These are phyloP conservation scores for Arthrobotrys conoides DNA, from an alignment of 2,329 filamentous ascomycete genomes.

Conservation along the genomic window DNA sequence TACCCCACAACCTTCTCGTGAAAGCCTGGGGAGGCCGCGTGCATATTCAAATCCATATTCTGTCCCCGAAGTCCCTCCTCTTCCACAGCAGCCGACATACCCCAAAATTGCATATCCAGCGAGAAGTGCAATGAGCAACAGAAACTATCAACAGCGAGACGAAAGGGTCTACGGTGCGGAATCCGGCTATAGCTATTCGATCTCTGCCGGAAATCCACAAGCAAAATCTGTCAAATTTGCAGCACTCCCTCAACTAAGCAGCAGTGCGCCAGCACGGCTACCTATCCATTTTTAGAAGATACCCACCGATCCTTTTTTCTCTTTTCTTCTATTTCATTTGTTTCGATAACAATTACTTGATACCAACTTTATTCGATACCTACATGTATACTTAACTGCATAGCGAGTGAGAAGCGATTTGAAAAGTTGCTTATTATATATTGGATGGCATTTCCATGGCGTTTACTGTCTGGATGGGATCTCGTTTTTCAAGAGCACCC, in stretches of 20 bases:
- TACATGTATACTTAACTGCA: slow-evolving; percentile 31
- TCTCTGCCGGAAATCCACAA: slow-evolving; percentile 34
- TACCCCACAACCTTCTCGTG: slow-evolving; percentile 45
- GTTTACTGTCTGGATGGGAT: slow-evolving; percentile 24
- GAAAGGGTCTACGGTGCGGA: slow-evolving; percentile 45
- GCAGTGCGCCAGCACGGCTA: slow-evolving; percentile 21
- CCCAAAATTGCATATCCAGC: slow-evolving; percentile 38
- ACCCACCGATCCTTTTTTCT: slow-evolving; percentile 7
- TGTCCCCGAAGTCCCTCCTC: slow-evolving; percentile 2
- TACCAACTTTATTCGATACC: slow-evolving; percentile 27
- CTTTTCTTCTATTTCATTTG: slow-evolving; percentile 18
- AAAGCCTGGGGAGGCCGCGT: slow-evolving; percentile 41
- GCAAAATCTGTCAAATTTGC: slow-evolving; percentile 57
- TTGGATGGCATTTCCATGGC: slow-evolving; percentile 31
- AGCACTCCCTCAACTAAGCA: slow-evolving; percentile 37
- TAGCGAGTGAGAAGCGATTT: slow-evolving; percentile 43
- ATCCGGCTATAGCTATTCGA: slow-evolving; percentile 45
- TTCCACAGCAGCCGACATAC: slow-evolving; percentile 21
- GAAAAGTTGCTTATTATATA: slow-evolving; percentile 35
- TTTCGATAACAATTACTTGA: slow-evolving; percentile 20
- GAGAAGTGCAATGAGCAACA: slow-evolving; percentile 50
- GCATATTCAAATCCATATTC: slow-evolving; percentile 32
- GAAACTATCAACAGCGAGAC: neutral
- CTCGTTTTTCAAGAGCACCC: neutral
- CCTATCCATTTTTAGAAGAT: slow-evolving; percentile 43